Evolutionary conservation across 2,329 filamentous ascomycete species (phyloP), one percentile per base, ranked within the genome.

Genomic region (Magnaporthales sp.): DNA sequence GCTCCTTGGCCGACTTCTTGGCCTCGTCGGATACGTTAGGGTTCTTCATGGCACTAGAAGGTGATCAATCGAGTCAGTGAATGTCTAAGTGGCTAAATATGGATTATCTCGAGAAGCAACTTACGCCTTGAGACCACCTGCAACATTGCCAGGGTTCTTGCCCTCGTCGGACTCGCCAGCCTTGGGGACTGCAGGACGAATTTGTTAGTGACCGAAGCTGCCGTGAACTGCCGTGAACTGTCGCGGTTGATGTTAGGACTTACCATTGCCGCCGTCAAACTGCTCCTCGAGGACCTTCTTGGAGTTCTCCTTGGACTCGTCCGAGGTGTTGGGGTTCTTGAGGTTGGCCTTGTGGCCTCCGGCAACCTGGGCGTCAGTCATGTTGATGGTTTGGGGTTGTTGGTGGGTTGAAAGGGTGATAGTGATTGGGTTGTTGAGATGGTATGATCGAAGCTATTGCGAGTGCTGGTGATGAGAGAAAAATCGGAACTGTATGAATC

Each of bases 341-440:
- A 86, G 71, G 73, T 80, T 84, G 67, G 84, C 84, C 80, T 87
- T 87, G 80, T 87, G 84, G 74, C 84, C 84, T 68, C 81, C 83
- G 70, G 82, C 80, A 69, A 85, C 72, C 69, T 85, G 81, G 75
- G 80, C 78, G 70, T 82, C 78, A 69, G 80, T 74, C 80, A 83
- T 84, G 56, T 70, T 80, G 74, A 68, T 68, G 67, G 27, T 66
- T 31, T 15, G 32, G 38, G 32, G 63, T 26, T 15, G 11, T 32
- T 56, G 56, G 51, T 56, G 56, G 51, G 26, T 15, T 46, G 19
- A 62, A 58, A 62, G 7, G 31, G 54, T 32, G 26, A 63, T 62
- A 15, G 63, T 64, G 27, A 15, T 11, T 54, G 24, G 54, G 30
- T 62, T 13, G 27, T 63, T 26, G 30, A 27, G 54, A 13, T 56